These are phyloP conservation scores for Kluyveromyces sp. DNA, from an alignment of 1,139 yeast genomes.

Conservation along the genomic window DNA sequence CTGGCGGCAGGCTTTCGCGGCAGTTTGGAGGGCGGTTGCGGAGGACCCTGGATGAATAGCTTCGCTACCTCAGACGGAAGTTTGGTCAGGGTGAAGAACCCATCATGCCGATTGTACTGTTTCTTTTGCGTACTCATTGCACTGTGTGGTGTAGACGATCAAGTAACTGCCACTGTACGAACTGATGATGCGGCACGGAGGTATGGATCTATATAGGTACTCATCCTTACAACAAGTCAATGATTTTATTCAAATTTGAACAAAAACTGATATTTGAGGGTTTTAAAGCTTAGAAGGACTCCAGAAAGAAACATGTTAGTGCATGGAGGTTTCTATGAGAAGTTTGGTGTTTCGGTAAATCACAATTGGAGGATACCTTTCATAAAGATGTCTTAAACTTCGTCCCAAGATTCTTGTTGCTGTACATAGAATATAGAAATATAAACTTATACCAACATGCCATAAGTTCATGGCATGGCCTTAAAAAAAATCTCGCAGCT, in stretches of 20 bases:
- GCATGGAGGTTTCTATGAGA: no score
- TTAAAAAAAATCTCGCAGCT: not conserved
- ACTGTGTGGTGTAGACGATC: no score
- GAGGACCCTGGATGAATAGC: slow-evolving; percentile 65
- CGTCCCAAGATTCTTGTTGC: not conserved
- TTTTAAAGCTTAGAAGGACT: no score
- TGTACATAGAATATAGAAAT: not conserved
- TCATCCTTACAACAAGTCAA: no score
- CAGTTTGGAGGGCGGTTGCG: slow-evolving; percentile 30
- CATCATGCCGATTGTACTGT: slow-evolving; percentile 2
- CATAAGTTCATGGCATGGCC: not conserved
- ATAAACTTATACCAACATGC: not conserved
- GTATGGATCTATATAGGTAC: no score
- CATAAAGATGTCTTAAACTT: not conserved
- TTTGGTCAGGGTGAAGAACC: slow-evolving; percentile 32
- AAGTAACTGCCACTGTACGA: no score
- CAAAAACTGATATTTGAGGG: no score
- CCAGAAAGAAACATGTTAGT: no score
- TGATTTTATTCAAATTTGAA: no score
- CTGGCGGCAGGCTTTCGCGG: not conserved
- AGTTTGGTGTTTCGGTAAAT: no score
- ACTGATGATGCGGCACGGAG: no score
- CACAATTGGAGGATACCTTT: no score
- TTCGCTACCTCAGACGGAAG: slow-evolving; percentile 60
- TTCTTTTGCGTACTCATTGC: slow-evolving; percentile 8